Evolutionary conservation across 495 filamentous ascomycete genomes (phyloP), one percentile per base, ranked within the genome.

Genomic region (Podospora pseudocomata): DNA sequence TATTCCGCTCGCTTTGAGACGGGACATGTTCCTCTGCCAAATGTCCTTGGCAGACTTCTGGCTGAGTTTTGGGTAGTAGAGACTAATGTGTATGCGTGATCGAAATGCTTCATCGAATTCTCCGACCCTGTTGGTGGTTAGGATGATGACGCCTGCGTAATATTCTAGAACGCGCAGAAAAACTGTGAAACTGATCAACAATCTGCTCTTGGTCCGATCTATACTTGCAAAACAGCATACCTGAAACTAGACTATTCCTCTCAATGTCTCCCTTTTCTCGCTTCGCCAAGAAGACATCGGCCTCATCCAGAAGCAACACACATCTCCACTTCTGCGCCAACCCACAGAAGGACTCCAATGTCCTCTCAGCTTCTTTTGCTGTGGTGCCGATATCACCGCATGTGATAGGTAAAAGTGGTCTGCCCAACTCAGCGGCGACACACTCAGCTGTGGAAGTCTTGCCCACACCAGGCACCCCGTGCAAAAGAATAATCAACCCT

Each of bases 251-350:
- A 5, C 54, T 63, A 32, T 69, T 69, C 11, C 58, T 62, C 39
- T 65, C 20, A 6, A 60, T 54, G 18, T 69, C 63, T 7, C 13
- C 11, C 9, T 39, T 28, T 5, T 44, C 30, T 2, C 67, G 67
- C 18, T 69, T 66, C 23, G 80, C 76, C 0, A 88, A 75, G 67
- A 87, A 89, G 4, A 88, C 78, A 64, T 87, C 86, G 2, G 82
- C 84, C 74, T 89, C 85, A 65, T 88, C 86, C 0, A 88, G 73
- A 0, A 89, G 77, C 4, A 88, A 68, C 0, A 88, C 79, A 34
- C 76, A 82, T 3, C 76, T 74, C 84, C 85, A 86, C 54, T 66
- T 73, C 49, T 74, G 69, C 16, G 30, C 78, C 82, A 0, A 84
- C 63, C 4, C 68, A 55, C 15, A 85, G 78, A 5, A 80, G 0